Base-by-base conservation (phyloP, 1,284 basidiomycete genomes). In the Ceratobasidium sp. region DNA sequence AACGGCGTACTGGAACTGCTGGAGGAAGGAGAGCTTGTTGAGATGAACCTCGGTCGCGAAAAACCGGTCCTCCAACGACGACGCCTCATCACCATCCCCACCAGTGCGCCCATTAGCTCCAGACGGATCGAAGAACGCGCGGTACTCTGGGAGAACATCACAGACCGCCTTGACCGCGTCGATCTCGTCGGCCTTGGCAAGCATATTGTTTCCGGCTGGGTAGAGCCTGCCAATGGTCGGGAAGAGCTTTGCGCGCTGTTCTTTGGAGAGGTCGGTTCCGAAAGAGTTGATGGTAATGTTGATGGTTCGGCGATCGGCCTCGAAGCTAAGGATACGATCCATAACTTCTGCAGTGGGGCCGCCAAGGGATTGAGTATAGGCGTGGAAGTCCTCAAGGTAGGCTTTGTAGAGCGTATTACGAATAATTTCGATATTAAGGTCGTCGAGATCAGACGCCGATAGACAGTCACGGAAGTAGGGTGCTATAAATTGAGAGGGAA, bases 271-370 rank as follows among this genome's bases (percentile, higher is more conserved):
- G 80, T 95, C 94, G 11, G 98, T 99, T 78, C 93, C 93, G 83
- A 99, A 98, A 29, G 97, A 99, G 87, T 99, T 99, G 87, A 99
- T 95, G 45, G 98, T 98, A 83, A 99, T 99, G 86, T 99, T 99
- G 83, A 99, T 93, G 1, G 96, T 93, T 66, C 98, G 91, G 48
- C 97, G 89, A 84, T 99, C 97, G 36, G 98, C 98, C 86, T 99
- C 98, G 81, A 99, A 99, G 7, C 93, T 87, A 71, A 99, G 91
- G 78, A 98, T 94, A 51, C 87, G 88, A 75, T 91, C 88, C 97
- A 98, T 98, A 78, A 95, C 90, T 65, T 97, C 95, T 22, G 89
- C 87, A 1, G 97, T 99, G 0, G 96, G 93, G 9, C 90, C 88
- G 36, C 95, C 93, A 24, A 99, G 85, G 2, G 91, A 89, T 69